Percentiles rank a stretch among this genome's conserved stretches.
Evolutionary conservation across 768 basidiomycete genomes (phyloP).

Genomic region (Calocybe cyanea): DNA sequence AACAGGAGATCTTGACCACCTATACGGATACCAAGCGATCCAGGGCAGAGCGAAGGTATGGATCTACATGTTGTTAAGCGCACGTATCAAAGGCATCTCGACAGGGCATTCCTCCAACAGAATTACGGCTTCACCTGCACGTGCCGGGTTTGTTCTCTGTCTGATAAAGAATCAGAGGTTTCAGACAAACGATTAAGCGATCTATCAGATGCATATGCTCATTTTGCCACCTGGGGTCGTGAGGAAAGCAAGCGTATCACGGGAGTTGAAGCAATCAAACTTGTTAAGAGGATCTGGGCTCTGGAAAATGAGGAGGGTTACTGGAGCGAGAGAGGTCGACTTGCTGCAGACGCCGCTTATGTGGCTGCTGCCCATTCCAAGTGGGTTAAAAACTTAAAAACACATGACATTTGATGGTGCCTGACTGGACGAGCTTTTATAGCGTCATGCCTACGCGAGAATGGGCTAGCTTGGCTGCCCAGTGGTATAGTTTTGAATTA

Average conservation of each 20-base stretch:
- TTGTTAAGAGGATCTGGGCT: conserved; percentile 50
- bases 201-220: conserved; percentile 42
- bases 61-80: not conserved
- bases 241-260: conserved; percentile 34
- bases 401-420: conserved; percentile 3
- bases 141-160: conserved; percentile 56
- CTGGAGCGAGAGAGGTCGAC: conserved; percentile 58
- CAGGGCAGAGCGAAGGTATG: conserved; percentile 50
- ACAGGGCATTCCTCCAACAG: conserved; percentile 44
- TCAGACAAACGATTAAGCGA: conserved; percentile 48
- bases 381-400: conserved; percentile 37
- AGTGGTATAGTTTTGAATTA: conserved; percentile 57
- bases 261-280: conserved; percentile 46
- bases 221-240: conserved; percentile 48
- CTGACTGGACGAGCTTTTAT: conserved; percentile 3
- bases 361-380: conserved; percentile 62
- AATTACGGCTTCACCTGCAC: conserved; percentile 58
- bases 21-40: conserved; percentile 57
- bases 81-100: no score
- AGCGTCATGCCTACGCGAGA: conserved; percentile 42
- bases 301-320: conserved; percentile 62
- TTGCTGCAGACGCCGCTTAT: conserved; percentile 58
- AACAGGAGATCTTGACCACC: conserved; percentile 58
- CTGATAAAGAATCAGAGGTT: conserved; percentile 38
- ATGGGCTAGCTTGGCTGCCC: conserved; percentile 47